Base-by-base conservation (phyloP, 768 basidiomycete genomes). In the Termitomyces sp. region DNA sequence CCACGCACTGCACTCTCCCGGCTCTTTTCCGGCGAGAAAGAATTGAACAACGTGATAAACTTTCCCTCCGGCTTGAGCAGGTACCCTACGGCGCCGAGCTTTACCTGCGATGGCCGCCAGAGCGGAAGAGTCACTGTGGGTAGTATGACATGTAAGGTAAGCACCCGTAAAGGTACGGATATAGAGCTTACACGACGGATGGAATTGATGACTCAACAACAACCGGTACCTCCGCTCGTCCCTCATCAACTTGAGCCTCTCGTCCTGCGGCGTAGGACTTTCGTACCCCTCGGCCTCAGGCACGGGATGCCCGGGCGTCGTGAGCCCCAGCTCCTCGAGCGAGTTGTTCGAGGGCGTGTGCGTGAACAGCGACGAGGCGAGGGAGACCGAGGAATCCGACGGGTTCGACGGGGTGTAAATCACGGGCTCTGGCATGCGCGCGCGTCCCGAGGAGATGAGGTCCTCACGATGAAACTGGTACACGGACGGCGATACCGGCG, bases 11-110 rank as follows among this genome's bases (percentile, higher is more conserved):
- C 63, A 5, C 77, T 79, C 27, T 78, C 73, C 2, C 70, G 65
- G 72, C 81, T 74, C 58, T 77, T 76, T 37, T 71, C 68, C 5
- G 83, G 86, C 49, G 79, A 72, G 65, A 83, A 78, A 2, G 86
- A 81, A 67, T 92, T 88, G 71, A 91, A 84, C 6, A 92, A 74
- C 12, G 83, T 85, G 57, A 89, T 71, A 61, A 94, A 94, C 43
- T 72, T 69, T 2, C 90, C 91, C n/a, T 71, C 69, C 0, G 85
- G 81, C 62, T 86, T 88, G 32, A 74, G 77, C 24, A 92, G 57
- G 68, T 89, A 94, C 2, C 92, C 92, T 7, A 94, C 85, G 3
- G 85, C 83, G 6, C 91, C 92, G 1, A 92, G 70, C 13, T 76
- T 67, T 0, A 92, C 80, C 5, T 64, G 76, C 3, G 79, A 72